A percentile compares a stretch with the other conserved stretches of the same genome.
These are phyloP conservation scores for Fusarium torreyae DNA, from an alignment of 2,329 filamentous ascomycete species.

Conservation along the genomic window DNA sequence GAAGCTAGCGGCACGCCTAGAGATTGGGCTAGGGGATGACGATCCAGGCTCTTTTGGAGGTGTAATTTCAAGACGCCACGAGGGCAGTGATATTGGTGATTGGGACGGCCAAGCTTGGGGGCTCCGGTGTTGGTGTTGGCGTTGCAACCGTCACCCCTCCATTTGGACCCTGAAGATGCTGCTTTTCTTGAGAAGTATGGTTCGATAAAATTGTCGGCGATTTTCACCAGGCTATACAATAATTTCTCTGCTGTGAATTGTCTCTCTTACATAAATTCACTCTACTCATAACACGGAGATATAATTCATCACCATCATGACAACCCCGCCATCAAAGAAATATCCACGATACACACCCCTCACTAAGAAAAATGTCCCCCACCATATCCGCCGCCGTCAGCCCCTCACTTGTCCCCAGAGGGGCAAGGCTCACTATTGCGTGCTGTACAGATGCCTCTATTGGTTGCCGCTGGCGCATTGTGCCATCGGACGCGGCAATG, in stretches of 20 bases:
- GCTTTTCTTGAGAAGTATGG: not conserved
- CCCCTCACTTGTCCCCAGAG: constrained; percentile 48
- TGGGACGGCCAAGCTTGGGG: constrained; percentile 32
- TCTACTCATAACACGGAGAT: not conserved
- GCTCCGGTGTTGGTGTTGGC: constrained; percentile 14
- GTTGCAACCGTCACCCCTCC: constrained; percentile 17
- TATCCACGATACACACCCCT: constrained; percentile 16
- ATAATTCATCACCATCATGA: constrained; percentile 9
- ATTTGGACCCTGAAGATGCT: not conserved
- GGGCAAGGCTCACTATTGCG: constrained; percentile 49
- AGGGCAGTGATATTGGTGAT: constrained; percentile 36
- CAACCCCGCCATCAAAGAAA: constrained; percentile 36
- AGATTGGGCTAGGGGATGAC: constrained; percentile 24
- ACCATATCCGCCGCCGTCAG: constrained; percentile 22
- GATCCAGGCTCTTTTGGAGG: constrained; percentile 23
- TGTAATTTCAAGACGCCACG: constrained; percentile 33
- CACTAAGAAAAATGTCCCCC: constrained; percentile 25
- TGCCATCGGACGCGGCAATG: constrained; percentile 47
- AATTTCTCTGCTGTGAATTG: no score
- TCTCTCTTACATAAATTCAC: not conserved
- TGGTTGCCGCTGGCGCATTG: constrained; percentile 39
- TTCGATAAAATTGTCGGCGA: not conserved
- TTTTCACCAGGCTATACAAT: not conserved
- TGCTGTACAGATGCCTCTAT: constrained; percentile 41
- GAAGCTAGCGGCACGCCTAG: constrained; percentile 18